phyloP scores from a whole-genome alignment of 2,329 filamentous ascomycete species.

The Phialemonium atrogriseum region DNA sequence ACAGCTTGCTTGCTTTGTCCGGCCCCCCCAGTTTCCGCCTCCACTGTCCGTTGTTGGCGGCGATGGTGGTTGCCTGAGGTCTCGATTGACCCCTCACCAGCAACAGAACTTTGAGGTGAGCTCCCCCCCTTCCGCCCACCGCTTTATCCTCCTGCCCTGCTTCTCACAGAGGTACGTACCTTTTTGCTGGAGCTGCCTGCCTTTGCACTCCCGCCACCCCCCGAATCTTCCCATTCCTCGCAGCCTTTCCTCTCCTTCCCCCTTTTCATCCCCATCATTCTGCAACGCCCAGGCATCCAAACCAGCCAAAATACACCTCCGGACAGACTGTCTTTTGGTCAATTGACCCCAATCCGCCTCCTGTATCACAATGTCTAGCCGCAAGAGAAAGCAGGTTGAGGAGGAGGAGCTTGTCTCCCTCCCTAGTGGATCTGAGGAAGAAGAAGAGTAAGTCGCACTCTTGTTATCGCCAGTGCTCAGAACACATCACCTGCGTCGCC shows the following conservation, averaged over 20 bases:
- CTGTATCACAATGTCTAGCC: conserved; percentile 32
- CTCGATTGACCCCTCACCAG: background rate
- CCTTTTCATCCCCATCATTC: conserved; percentile 7
- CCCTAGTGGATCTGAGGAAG: conserved; percentile 42
- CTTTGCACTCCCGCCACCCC: conserved; percentile 17
- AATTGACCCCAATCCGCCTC: conserved; percentile 17
- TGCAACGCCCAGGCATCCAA: conserved; percentile 13
- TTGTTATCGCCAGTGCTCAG: conserved; percentile 17
- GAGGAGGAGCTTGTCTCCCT: conserved; percentile 47
- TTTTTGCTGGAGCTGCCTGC: conserved; percentile 11
- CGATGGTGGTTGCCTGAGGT: conserved; percentile 3
- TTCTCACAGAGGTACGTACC: conserved; percentile 16
- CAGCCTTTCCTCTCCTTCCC: conserved; percentile 15
- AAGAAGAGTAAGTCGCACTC: conserved; percentile 41
- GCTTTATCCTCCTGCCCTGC: conserved; percentile 5
- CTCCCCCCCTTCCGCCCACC: conserved; percentile 9
- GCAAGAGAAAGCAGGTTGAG: conserved; percentile 47
- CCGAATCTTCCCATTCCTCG: conserved; percentile 14
- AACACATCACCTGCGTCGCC: conserved; percentile 6
- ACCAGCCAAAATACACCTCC: conserved; percentile 5
- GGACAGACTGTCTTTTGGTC: conserved; percentile 7
- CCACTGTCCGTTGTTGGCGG: too few relatives aligned
- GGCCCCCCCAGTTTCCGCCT: background rate
- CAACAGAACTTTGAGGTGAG: background rate
- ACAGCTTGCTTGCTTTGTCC: background rate